Conservation (phyloP, 805 yeast genomes). For the Yueomyces sp. region DNA sequence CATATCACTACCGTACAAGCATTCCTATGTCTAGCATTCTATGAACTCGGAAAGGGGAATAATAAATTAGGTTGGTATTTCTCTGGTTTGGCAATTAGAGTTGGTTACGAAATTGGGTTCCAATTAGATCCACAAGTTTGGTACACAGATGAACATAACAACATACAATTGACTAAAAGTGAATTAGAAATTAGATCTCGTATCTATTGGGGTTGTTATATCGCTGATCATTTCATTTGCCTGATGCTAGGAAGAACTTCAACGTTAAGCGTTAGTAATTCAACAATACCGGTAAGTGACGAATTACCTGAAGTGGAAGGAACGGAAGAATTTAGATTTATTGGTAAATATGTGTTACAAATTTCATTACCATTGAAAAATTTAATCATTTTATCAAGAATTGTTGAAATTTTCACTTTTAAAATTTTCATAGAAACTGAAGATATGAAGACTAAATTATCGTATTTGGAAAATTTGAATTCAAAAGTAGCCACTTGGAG, state of each 20-base stretch:
- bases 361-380: slow-evolving; percentile 28
- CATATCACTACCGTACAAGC: slow-evolving; percentile 46
- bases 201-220: slow-evolving; percentile 54
- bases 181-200: slow-evolving; percentile 45
- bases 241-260: slow-evolving; percentile 47
- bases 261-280: slow-evolving; percentile 38
- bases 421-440: slow-evolving; percentile 23
- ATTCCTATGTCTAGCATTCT: slow-evolving; percentile 42
- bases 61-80: slow-evolving; percentile 52
- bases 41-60: slow-evolving; percentile 47
- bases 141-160: slow-evolving; percentile 28
- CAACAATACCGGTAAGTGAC: slow-evolving; percentile 46
- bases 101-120: slow-evolving; percentile 54
- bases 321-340: slow-evolving; percentile 43
- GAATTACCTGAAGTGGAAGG: slow-evolving; percentile 49
- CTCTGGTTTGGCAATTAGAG: slow-evolving; percentile 47
- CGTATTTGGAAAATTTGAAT: slow-evolving; percentile 31
- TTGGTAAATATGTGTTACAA: slow-evolving; percentile 20
- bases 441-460: slow-evolving; percentile 24
- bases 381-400: slow-evolving; percentile 29
- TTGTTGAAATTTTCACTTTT: slow-evolving; percentile 24
- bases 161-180: slow-evolving; percentile 29
- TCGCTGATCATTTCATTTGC: slow-evolving; percentile 52
- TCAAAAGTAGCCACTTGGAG: slow-evolving; percentile 40
- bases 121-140: slow-evolving; percentile 50